Conservation (phyloP, 352 stramenopile species). For the Globisporangium solare region DNA sequence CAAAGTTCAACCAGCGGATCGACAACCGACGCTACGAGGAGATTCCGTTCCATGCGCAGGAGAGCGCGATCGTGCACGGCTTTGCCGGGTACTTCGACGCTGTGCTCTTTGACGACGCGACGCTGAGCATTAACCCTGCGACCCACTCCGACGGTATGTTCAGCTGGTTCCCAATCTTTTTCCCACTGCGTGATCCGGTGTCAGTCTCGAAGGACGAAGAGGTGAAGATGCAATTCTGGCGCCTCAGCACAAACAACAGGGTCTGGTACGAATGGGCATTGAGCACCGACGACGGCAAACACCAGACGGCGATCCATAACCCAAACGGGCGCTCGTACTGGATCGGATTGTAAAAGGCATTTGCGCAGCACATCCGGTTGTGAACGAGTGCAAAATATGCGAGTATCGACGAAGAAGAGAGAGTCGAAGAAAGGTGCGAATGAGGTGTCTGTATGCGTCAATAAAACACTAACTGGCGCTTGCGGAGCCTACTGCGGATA, state of each 20-base stretch:
- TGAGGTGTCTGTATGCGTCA: background rate
- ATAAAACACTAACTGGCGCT: too few relatives aligned
- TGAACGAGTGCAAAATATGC: too few relatives aligned
- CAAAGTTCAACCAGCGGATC: slow-evolving; percentile 62
- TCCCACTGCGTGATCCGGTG: slow-evolving; percentile 92
- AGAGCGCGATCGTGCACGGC: slow-evolving; percentile 87
- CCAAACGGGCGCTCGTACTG: slow-evolving; percentile 94
- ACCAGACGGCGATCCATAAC: slow-evolving; percentile 92
- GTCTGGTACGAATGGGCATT: slow-evolving; percentile 99
- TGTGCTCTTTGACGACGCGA: slow-evolving; percentile 91
- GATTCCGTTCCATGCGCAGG: slow-evolving; percentile 45
- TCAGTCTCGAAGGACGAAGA: slow-evolving; percentile 72
- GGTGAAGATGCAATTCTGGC: slow-evolving; percentile 92
- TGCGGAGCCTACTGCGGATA: too few relatives aligned
- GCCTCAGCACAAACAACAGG: slow-evolving; percentile 75
- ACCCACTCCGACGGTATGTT: slow-evolving; percentile 98
- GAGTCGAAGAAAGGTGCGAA: background rate
- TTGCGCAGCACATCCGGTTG: background rate
- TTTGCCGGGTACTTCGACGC: slow-evolving; percentile 96
- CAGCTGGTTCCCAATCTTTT: slow-evolving; percentile 99
- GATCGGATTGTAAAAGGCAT: slow-evolving; percentile 87
- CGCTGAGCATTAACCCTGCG: slow-evolving; percentile 93
- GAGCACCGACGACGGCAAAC: slow-evolving; percentile 34
- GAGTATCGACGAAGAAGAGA: background rate
- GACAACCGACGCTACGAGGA: slow-evolving; percentile 82